These are phyloP conservation scores for Ceratocystis cubensis DNA, from an alignment of 2,329 filamentous ascomycete species.

Conservation along the genomic window DNA sequence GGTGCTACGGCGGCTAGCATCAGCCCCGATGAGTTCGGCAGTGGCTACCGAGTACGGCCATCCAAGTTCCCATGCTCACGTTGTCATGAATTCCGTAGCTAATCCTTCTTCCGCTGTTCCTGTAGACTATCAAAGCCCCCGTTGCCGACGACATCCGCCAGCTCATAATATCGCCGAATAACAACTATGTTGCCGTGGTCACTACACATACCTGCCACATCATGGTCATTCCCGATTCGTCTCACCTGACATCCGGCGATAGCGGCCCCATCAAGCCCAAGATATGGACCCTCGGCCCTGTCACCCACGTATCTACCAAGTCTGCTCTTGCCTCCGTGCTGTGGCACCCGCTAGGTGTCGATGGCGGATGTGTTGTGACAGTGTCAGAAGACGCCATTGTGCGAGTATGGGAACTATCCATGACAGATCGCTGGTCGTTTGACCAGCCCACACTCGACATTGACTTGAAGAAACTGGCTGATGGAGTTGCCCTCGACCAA, in stretches of 20 bases:
- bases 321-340: conserved; percentile 66
- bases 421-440: conserved; percentile 76
- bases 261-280: conserved; percentile 61
- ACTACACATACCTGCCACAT: conserved; percentile 83
- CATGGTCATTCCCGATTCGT: conserved; percentile 67
- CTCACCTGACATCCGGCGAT: conserved; percentile 60
- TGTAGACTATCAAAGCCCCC: conserved; percentile 60
- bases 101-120: not conserved
- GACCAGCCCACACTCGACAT: conserved; percentile 71
- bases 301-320: conserved; percentile 78
- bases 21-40: conserved; percentile 23
- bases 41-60: conserved; percentile 27
- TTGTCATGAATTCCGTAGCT: not conserved
- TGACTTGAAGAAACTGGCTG: conserved; percentile 77
- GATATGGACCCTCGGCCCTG: conserved; percentile 83
- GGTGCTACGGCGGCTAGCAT: conserved; percentile 14
- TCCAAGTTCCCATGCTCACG: not conserved
- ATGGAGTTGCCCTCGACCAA: conserved; percentile 68
- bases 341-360: conserved; percentile 86
- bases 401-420: conserved; percentile 78
- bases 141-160: conserved; percentile 75
- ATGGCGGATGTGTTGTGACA: conserved; percentile 71
- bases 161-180: conserved; percentile 69
- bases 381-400: conserved; percentile 80
- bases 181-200: conserved; percentile 70